Base-by-base conservation (phyloP, 805 yeast genomes). In the Kazachstania taianensis region DNA sequence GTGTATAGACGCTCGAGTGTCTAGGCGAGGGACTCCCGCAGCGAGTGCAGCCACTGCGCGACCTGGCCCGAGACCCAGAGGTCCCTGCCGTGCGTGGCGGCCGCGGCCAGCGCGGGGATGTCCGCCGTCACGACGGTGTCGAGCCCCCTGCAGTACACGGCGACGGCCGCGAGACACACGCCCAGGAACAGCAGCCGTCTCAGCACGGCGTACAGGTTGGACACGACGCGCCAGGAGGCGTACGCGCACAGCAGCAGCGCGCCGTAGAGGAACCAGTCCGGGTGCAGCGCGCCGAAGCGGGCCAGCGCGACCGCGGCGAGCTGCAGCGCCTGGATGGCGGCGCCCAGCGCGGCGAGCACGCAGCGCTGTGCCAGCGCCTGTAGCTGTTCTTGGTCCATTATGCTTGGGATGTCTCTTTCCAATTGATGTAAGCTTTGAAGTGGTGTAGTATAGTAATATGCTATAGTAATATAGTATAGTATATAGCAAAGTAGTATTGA, bases 101-200 rank as follows among this genome's bases (percentile, higher is more conserved):
- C n/a, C n/a, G n/a, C n/a, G 29, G 15, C 9, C 8, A 16, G 30
- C 7, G 14, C 20, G 27, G 12, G 57, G 55, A 53, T 10, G 33
- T 52, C 57, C 8, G 38, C 14, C 28, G 26, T 33, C 15, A 49
- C 20, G 29, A 50, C 44, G 15, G 43, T 49, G 9, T 46, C 48
- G 8, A 48, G 37, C 1, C 68, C 68, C 33, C 68, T 48, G 14
- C 52, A n/a, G 30, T 59, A 61, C 13, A 62, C 32, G 45, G 60
- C 51, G 5, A 50, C 30, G 4, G 36, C 44, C 0, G 53, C 10
- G 2, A 50, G 19, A 0, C 53, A 17, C 12, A 55, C 10, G 1
- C 38, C 12, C 1, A 54, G 13, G n/a, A 50, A 38, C 1, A 54
- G 15, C 1, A 49, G 12, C 20, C 50, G 42, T 38, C 49, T 63